Conservation (phyloP, 176 grass and related monocot species). For the Musa itinerans region DNA sequence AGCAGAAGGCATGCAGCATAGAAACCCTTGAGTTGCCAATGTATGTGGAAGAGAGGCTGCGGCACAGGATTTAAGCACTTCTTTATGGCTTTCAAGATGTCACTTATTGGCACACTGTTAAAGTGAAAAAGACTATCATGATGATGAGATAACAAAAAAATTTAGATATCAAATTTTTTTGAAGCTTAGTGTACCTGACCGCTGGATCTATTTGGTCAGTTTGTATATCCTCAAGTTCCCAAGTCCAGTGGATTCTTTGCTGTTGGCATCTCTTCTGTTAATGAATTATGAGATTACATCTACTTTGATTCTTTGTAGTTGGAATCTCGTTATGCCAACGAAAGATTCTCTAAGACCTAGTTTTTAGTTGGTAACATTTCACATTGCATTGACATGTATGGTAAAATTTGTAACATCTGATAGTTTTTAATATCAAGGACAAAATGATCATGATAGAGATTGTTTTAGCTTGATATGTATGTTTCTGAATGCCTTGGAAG, state of each 20-base stretch:
- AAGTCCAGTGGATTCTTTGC: not conserved
- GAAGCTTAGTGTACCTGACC: not conserved
- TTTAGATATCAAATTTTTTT: not conserved
- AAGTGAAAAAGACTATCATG: no score
- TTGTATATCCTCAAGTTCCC: not conserved
- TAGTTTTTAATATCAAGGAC: not conserved
- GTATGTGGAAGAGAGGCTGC: not conserved
- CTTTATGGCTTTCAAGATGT: not conserved
- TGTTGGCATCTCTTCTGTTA: not conserved
- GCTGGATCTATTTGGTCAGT: not conserved
- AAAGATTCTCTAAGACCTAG: not conserved
- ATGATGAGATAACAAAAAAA: not conserved
- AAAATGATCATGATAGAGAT: not conserved
- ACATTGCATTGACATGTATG: not conserved
- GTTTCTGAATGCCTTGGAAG: no score
- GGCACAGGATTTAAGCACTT: not conserved
- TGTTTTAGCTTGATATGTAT: not conserved
- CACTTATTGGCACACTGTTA: not conserved
- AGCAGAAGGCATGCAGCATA: not conserved
- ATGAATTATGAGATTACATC: not conserved
- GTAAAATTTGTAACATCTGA: not conserved
- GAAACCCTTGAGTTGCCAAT: not conserved
- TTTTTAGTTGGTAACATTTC: not conserved
- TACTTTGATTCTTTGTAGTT: conserved; percentile 17
- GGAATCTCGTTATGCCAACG: not conserved